Conservation (phyloP, 164 flowering plant genomes). For the Tetrastigma voinierianum region DNA sequence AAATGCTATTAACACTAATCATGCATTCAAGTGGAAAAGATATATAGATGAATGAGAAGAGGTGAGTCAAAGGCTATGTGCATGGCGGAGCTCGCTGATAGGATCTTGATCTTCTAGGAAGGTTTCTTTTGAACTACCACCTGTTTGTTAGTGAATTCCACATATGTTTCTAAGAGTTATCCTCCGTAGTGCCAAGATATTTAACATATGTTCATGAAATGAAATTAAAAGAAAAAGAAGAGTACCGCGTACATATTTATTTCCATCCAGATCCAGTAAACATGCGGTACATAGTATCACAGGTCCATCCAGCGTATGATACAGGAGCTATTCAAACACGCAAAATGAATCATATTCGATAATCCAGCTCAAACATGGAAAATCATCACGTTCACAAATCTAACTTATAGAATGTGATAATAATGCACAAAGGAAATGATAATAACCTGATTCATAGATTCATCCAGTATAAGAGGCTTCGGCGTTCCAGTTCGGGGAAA, state of each 20-base stretch:
- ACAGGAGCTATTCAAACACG: constrained; percentile 83
- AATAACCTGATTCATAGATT: constrained; percentile 89
- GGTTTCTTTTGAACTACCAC: constrained; percentile 71
- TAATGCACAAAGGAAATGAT: neutral
- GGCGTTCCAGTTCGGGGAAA: constrained; percentile 93
- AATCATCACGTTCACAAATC: constrained; percentile 7
- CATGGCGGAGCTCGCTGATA: constrained; percentile 88
- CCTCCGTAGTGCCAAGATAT: neutral
- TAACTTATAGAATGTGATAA: neutral
- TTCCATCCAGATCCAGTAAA: constrained; percentile 89
- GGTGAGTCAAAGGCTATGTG: constrained; percentile 90
- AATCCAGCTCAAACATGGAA: too few species aligned
- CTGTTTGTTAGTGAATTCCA: constrained; percentile 76
- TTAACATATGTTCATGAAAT: neutral
- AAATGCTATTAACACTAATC: constrained; percentile 6
- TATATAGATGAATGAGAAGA: constrained; percentile 21
- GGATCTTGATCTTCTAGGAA: constrained; percentile 91
- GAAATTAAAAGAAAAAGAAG: neutral
- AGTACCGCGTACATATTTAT: constrained; percentile 89
- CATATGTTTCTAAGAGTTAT: too few species aligned
- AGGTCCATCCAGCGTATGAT: constrained; percentile 99
- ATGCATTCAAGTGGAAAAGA: constrained; percentile 7
- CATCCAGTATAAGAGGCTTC: constrained; percentile 85
- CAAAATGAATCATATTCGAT: too few species aligned
- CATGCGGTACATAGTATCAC: constrained; percentile 99